phyloP scores from a whole-genome alignment of 2,329 filamentous ascomycete genomes.

The Drechmeria coniospora region DNA sequence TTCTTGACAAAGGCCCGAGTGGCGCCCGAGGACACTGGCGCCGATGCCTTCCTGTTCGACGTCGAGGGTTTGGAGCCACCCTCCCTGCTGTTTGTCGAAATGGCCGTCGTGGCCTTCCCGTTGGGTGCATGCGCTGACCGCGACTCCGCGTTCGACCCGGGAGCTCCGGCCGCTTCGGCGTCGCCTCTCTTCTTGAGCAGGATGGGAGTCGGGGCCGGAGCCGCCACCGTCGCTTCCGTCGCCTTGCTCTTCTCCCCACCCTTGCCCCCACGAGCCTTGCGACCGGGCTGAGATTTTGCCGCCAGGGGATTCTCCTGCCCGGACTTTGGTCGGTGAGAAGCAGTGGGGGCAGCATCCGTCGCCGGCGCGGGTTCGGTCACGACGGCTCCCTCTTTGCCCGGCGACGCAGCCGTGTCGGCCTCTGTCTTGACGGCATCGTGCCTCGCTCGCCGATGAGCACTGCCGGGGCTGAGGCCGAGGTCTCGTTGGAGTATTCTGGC shows the following conservation, averaged over 20 bases:
- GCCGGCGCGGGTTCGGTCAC: too few species aligned
- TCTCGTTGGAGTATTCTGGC: constrained; percentile 52
- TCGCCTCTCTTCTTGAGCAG: constrained; percentile 27
- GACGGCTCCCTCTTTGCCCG: constrained; percentile 21
- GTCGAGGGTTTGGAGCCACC: constrained; percentile 10
- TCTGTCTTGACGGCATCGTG: constrained; percentile 44
- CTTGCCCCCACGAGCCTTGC: constrained; percentile 21
- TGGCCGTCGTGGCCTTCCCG: constrained; percentile 8
- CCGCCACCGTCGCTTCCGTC: constrained; percentile 13
- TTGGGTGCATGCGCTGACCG: constrained; percentile 4
- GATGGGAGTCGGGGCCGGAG: constrained; percentile 21
- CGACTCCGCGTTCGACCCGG: constrained; percentile 5
- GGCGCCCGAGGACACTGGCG: constrained; percentile 25
- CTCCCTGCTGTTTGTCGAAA: constrained; percentile 7
- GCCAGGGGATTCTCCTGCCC: constrained; percentile 8
- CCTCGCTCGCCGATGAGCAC: constrained; percentile 44
- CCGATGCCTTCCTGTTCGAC: constrained; percentile 18
- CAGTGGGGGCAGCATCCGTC: too few species aligned
- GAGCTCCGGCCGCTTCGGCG: constrained; percentile 7
- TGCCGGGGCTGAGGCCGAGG: constrained; percentile 47
- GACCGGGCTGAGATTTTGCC: constrained; percentile 11
- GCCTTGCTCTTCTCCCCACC: constrained; percentile 23
- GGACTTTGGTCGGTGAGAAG: constrained; percentile 8
- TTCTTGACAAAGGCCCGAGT: constrained; percentile 67
- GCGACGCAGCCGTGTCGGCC: constrained; percentile 24